A percentile compares a stretch with the other conserved stretches of the same genome.
These are phyloP conservation scores for Hypoxylon sp. DNA, from an alignment of 2,329 filamentous ascomycete species.

Conservation along the genomic window DNA sequence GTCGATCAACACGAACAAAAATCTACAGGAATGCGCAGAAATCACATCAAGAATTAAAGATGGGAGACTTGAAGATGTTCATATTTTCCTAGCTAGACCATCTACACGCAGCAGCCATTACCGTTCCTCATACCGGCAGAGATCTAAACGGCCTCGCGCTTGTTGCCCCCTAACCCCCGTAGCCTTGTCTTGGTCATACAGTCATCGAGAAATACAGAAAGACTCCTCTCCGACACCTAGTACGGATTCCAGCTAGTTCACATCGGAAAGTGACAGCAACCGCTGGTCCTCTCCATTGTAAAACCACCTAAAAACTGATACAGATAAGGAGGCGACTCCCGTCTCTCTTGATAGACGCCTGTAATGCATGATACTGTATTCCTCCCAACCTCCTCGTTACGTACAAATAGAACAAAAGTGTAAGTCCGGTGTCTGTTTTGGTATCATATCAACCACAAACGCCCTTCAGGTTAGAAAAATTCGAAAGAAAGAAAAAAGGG, in stretches of 20 bases:
- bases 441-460: constrained; percentile 35
- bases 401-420: constrained; percentile 34
- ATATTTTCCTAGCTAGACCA: constrained; percentile 26
- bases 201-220: constrained; percentile 26
- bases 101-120: constrained; percentile 27
- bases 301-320: constrained; percentile 24
- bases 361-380: constrained; percentile 40
- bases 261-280: constrained; percentile 10
- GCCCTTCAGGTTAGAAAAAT: constrained; percentile 27
- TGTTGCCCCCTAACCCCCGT: constrained; percentile 3
- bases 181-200: constrained; percentile 27
- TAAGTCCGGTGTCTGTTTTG: constrained; percentile 30
- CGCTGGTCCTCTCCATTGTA: constrained; percentile 9
- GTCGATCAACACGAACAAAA: neutral
- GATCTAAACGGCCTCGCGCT: constrained; percentile 1
- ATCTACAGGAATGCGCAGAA: neutral
- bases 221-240: constrained; percentile 14
- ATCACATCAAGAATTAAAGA: constrained; percentile 7
- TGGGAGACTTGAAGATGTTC: constrained; percentile 13
- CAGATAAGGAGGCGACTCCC: constrained; percentile 32
- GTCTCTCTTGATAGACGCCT: constrained; percentile 42
- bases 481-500: constrained; percentile 16
- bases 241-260: constrained; percentile 25
- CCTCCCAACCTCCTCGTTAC: constrained; percentile 34
- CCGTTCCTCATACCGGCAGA: constrained; percentile 12